Conservation (phyloP, 2,329 filamentous ascomycete species). For the Exophiala xenobiotica region DNA sequence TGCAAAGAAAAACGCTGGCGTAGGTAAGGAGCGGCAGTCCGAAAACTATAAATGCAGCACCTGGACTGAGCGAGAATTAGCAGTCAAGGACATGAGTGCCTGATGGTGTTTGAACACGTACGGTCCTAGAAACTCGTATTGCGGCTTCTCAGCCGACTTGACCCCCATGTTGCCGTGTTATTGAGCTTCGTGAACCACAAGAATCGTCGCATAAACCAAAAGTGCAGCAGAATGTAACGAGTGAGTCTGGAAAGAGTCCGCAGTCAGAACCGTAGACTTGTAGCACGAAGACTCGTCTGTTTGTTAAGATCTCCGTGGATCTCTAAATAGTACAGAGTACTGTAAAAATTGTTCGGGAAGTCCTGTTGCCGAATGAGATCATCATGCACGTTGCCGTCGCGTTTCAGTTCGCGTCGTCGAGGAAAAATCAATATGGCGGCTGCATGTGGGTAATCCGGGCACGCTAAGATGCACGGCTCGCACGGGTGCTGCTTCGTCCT, state of each 20-base stretch:
- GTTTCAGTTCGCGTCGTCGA: background rate
- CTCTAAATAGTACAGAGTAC: no score
- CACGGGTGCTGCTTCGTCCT: background rate
- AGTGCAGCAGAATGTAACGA: background rate
- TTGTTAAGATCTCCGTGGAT: no score
- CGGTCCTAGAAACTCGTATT: slow-evolving; percentile 50
- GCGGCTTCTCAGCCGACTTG: background rate
- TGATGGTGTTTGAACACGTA: slow-evolving; percentile 34
- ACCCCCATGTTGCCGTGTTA: slow-evolving; percentile 38
- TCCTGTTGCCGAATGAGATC: slow-evolving; percentile 18
- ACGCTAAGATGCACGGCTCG: no score
- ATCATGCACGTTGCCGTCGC: slow-evolving; percentile 1
- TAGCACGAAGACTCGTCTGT: no score
- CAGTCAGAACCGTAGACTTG: no score
- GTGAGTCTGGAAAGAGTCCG: background rate
- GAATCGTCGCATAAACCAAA: no score
- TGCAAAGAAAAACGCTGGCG: slow-evolving; percentile 79
- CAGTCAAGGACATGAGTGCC: background rate
- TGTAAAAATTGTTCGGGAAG: slow-evolving; percentile 6
- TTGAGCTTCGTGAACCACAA: background rate
- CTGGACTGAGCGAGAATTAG: slow-evolving; percentile 55
- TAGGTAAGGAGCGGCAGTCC: slow-evolving; percentile 78
- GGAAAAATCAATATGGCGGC: no score
- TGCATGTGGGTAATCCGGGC: no score
- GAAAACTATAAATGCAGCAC: slow-evolving; percentile 74